Conservation (phyloP, 352 stramenopile species). For the Phytopythium chamaehyphon region DNA sequence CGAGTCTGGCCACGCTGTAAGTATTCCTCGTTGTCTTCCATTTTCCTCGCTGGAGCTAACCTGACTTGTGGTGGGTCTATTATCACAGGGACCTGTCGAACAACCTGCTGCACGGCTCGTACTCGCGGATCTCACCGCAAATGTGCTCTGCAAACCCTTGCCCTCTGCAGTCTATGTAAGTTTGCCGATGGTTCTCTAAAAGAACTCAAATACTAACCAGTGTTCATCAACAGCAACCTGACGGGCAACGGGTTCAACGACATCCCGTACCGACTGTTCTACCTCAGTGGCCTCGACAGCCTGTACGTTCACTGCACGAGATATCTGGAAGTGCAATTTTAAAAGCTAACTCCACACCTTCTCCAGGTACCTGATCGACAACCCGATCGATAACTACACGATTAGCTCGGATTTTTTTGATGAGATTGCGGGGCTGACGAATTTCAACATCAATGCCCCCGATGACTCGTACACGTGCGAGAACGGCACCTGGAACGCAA, state of each 20-base stretch:
- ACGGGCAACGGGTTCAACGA: conserved; percentile 30
- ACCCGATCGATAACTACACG: conserved; percentile 42
- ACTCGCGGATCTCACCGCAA: conserved; percentile 44
- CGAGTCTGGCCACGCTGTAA: conserved; percentile 36
- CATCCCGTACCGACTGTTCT: conserved; percentile 44
- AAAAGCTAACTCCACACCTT: background rate
- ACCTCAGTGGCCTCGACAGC: conserved; percentile 37
- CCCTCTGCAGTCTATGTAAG: conserved; percentile 35
- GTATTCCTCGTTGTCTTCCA: background rate
- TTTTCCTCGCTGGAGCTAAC: background rate
- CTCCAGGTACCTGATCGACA: conserved; percentile 33
- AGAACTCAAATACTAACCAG: no score
- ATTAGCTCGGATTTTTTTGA: conserved; percentile 34
- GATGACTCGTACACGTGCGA: conserved; percentile 27
- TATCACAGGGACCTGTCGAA: conserved; percentile 28
- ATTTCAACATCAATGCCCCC: conserved; percentile 35
- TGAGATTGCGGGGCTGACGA: conserved; percentile 30
- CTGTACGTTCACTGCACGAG: conserved; percentile 15
- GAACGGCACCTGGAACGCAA: conserved; percentile 32
- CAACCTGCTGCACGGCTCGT: conserved; percentile 38
- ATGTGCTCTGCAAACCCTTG: conserved; percentile 46
- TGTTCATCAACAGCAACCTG: conserved; percentile 28
- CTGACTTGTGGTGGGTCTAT: background rate
- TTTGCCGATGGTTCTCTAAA: background rate
- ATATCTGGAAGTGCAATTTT: background rate